A percentile compares a stretch with the other conserved stretches of the same genome.
Evolutionary conservation across 2,329 filamentous ascomycete genomes (phyloP).

Genomic region (Sarocladium oryzae): DNA sequence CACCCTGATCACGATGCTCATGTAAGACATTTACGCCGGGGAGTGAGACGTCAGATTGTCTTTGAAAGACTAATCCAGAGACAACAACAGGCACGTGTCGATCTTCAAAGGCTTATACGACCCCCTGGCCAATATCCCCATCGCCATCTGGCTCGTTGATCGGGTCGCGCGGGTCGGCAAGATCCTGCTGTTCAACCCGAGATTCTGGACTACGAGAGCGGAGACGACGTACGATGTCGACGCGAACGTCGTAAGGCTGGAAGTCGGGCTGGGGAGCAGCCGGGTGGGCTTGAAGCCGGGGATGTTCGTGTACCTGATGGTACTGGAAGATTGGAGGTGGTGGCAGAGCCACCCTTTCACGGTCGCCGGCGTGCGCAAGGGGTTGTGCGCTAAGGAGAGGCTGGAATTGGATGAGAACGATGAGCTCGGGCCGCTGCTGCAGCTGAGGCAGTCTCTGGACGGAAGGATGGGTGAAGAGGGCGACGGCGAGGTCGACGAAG

Average conservation of each 20-base stretch:
- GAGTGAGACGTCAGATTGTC: too few species aligned
- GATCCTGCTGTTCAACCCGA: slow-evolving; percentile 32
- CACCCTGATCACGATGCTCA: slow-evolving; percentile 43
- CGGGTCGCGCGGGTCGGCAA: slow-evolving; percentile 38
- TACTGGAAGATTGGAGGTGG: slow-evolving; percentile 30
- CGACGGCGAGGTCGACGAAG: slow-evolving; percentile 6
- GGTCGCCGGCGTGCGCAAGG: slow-evolving; percentile 24
- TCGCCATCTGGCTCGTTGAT: slow-evolving; percentile 43
- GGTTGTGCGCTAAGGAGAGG: background rate
- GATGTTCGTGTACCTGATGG: slow-evolving; percentile 39
- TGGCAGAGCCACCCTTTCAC: slow-evolving; percentile 49
- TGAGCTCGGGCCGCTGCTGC: slow-evolving; percentile 28
- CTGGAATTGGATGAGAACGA: slow-evolving; percentile 3
- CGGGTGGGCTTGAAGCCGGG: slow-evolving; percentile 31
- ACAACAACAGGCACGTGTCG: slow-evolving; percentile 45
- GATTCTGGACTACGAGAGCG: slow-evolving; percentile 29
- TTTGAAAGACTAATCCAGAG: too few species aligned
- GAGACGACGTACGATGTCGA: slow-evolving; percentile 27
- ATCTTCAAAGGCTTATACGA: slow-evolving; percentile 45
- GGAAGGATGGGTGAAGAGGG: slow-evolving; percentile 10
- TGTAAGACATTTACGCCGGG: slow-evolving; percentile 33
- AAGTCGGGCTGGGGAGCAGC: slow-evolving; percentile 27
- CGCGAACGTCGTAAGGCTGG: slow-evolving; percentile 36
- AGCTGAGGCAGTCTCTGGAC: slow-evolving; percentile 5
- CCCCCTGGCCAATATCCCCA: slow-evolving; percentile 41